These are phyloP conservation scores for Gryganskiella cystojenkinii DNA, from an alignment of 192 early-diverging fungal genomes.

Conservation along the genomic window DNA sequence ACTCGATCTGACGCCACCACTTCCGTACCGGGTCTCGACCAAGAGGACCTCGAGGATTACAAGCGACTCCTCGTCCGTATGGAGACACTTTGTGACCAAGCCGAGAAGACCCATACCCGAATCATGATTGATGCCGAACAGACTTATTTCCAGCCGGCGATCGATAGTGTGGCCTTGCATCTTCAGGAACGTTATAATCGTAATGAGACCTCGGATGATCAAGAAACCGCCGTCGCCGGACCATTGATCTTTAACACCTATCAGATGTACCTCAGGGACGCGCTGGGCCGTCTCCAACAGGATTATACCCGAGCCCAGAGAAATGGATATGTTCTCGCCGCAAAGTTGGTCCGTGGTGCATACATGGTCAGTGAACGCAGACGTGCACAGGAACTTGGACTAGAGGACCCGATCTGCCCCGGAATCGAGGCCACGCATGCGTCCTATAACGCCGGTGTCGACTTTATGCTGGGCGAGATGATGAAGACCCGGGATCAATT, in stretches of 20 bases:
- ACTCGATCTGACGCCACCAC: slow-evolving; percentile 5
- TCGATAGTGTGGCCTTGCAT: slow-evolving; percentile 84
- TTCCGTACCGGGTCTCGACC: slow-evolving; percentile 30
- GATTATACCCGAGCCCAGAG: slow-evolving; percentile 76
- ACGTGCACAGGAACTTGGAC: slow-evolving; percentile 75
- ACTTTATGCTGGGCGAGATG: slow-evolving; percentile 70
- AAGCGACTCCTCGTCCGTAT: slow-evolving; percentile 76
- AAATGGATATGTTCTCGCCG: slow-evolving; percentile 80
- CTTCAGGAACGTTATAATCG: slow-evolving; percentile 80
- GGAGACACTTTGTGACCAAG: slow-evolving; percentile 71
- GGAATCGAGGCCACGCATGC: slow-evolving; percentile 84
- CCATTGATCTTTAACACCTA: slow-evolving; percentile 94
- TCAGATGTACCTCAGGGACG: slow-evolving; percentile 92
- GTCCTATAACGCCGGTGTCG: slow-evolving; percentile 83
- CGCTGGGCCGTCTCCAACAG: slow-evolving; percentile 65
- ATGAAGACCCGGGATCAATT: slow-evolving; percentile 42
- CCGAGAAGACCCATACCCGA: slow-evolving; percentile 70
- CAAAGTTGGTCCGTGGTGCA: slow-evolving; percentile 90
- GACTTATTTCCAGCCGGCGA: slow-evolving; percentile 91
- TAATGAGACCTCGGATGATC: slow-evolving; percentile 58
- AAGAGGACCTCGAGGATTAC: slow-evolving; percentile 78
- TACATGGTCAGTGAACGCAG: slow-evolving; percentile 78
- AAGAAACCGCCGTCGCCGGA: slow-evolving; percentile 23
- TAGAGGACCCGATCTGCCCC: slow-evolving; percentile 85
- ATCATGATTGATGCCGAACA: slow-evolving; percentile 96